Conservation (phyloP, 1,139 yeast species). For the Suhomyces maxii region DNA sequence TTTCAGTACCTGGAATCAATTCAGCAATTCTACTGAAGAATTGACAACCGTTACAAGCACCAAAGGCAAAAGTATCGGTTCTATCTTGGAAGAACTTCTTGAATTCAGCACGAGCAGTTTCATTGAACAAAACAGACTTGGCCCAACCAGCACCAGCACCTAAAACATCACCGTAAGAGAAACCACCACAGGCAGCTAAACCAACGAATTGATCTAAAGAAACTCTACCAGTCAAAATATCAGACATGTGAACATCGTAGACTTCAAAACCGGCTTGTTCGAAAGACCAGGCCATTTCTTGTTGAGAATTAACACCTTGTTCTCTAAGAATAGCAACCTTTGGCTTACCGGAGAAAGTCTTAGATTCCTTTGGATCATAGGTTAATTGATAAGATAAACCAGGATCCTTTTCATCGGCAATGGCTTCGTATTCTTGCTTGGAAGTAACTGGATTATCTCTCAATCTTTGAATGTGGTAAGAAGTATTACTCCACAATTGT, state of each 20-base stretch:
- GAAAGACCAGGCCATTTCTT: conserved; percentile 98
- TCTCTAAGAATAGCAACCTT: conserved; percentile 96
- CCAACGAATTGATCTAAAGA: conserved; percentile 85
- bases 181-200: conserved; percentile 98
- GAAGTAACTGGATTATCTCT: conserved; percentile 95
- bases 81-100: conserved; percentile 79
- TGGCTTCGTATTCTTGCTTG: conserved; percentile 75
- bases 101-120: conserved; percentile 74
- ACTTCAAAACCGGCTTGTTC: conserved; percentile 92
- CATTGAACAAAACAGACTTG: conserved; percentile 89
- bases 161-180: conserved; percentile 97
- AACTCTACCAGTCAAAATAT: conserved; percentile 72
- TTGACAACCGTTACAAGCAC: conserved; percentile 99
- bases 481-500: conserved; percentile 83
- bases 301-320: conserved; percentile 98
- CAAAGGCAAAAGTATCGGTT: conserved; percentile 93
- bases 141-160: conserved; percentile 99
- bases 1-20: conserved; percentile 90
- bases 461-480: conserved; percentile 84
- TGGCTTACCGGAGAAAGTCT: conserved; percentile 57
- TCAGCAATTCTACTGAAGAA: conserved; percentile 85
- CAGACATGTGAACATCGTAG: conserved; percentile 96
- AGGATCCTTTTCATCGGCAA: conserved; percentile 81
- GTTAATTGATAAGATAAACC: conserved; percentile 84
- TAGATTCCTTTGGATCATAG: conserved; percentile 36